Base-by-base conservation (phyloP, 2,329 filamentous ascomycete genomes). In the Xylariaceae sp. region DNA sequence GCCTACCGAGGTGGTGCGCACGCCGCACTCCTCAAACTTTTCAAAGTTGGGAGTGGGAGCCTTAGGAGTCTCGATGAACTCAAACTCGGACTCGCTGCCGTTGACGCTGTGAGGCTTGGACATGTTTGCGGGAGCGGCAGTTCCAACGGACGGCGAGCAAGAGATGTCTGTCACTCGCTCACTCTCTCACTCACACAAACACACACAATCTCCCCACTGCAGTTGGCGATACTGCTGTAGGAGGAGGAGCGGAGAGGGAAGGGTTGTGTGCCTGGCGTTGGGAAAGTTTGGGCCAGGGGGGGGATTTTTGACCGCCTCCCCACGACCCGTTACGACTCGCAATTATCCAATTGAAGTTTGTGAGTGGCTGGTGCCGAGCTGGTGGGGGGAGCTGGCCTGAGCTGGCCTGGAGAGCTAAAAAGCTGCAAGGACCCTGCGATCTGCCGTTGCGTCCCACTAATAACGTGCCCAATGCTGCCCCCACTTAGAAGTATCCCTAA, bases 61-160 rank as follows among this genome's bases (percentile, higher is more conserved):
- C 51, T 65, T 67, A 21, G 71, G 72, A 51, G 71, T 75, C 47
- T 72, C 62, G 53, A 74, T 71, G 57, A 80, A 84, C 59, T 83
- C 77, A 56, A 83, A 82, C 44, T 67, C 62, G 46, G 64, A 64
- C 58, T 68, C 66, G 41, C 61, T 67, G 59, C 63, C 63, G 53
- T 63, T 66, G 48, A 56, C 52, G 51, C 65, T 67, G 46, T 61
- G 56, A 40, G 64, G 51, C 46, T 70, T 67, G 39, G 67, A 70
- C 60, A 70, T 67, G 50, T 51, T 68, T n/a, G n/a, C 59, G 29
- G 39, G 45, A 43, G 42, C 19, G 43, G 45, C 45, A 47, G 45
- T 42, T 44, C 42, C 43, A 44, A 46, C 36, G 16, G 18, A n/a
- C 6, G 29, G 31, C 32, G 36, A 37, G 18, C 19, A n/a, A 18